Evolutionary conservation across 129 eudicot species (phyloP), one percentile per base, ranked within the genome.

Genomic region (Helianthus tuberosus): DNA sequence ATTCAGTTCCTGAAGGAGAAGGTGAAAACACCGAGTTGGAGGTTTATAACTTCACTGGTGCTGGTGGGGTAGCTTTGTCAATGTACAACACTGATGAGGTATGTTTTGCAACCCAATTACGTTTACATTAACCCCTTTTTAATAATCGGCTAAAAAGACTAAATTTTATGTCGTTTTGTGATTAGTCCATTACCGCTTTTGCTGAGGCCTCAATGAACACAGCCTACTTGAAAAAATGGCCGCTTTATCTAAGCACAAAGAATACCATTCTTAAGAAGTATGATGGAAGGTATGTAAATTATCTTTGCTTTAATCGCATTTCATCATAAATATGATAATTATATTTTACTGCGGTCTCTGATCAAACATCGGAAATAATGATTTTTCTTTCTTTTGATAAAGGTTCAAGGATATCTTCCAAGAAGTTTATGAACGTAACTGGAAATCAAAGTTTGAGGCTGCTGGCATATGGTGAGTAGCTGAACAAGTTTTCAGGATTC

Each of bases 51-150:
- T 94, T 94, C 80, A 86, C 91, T 36, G 98, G 97, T 51, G 83
- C 84, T 58, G 97, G 98, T 74, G 98, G 98, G 48, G 98, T 94
- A 57, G 96, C 97, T 59, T 77, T 90, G 84, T 69, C 97, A 64
- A 94, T 94, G 98, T 94, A 94, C 91, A 94, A 94, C 87, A 94
- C 98, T 20, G 98, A 94, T 72, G 97, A 94, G 97, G 98, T 94
- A 64, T 49, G 57, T 12, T 72, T 75, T 69, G 60, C 78, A 64
- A 63, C 15, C 49, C 23, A 6, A 0, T 53, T 14, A 29, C 5
- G 29, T 59, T 15, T 32, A 2, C 6, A 4, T 23, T 36, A 8
- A 20, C 44, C 13, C 16, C 9, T 13, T 77, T 11, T 8, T 36
- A 43, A n/a, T 54, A 61, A 55, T 12, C 8, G 43, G 8, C 6